phyloP scores from a whole-genome alignment of 2,329 filamentous ascomycete species.

The Emmonsiellopsis sp. region DNA sequence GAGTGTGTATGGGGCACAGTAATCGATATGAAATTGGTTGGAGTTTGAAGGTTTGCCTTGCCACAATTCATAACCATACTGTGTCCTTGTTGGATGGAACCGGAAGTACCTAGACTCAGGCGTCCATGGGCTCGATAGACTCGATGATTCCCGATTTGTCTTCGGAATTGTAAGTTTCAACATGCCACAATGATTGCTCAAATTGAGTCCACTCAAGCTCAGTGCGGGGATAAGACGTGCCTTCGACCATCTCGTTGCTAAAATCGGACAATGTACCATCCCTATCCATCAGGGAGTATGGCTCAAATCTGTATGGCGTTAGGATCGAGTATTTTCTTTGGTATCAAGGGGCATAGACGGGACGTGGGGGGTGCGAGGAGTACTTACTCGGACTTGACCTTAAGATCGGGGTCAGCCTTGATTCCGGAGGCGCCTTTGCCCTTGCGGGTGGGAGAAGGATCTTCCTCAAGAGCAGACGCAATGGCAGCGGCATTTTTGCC shows the following conservation, averaged over 20 bases:
- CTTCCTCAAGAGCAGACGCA: not conserved
- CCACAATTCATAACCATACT: not conserved
- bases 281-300: too few species aligned
- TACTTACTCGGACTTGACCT: not conserved
- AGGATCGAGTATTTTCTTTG: not conserved
- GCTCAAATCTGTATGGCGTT: not conserved
- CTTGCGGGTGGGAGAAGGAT: not conserved
- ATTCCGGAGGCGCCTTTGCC: not conserved
- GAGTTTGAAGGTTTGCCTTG: too few species aligned
- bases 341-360: not conserved
- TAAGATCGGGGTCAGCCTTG: not conserved
- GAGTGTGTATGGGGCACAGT: too few species aligned
- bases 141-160: not conserved
- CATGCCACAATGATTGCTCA: slow-evolving; percentile 1
- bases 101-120: not conserved
- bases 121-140: too few species aligned
- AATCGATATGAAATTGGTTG: not conserved
- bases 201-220: slow-evolving; percentile 1
- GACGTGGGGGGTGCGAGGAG: not conserved
- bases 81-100: not conserved
- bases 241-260: slow-evolving; percentile 9
- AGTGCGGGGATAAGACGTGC: slow-evolving; percentile 7
- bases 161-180: slow-evolving; percentile 5
- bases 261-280: not conserved
- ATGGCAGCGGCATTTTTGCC: not conserved